Evolutionary conservation across 768 basidiomycete genomes (phyloP), one percentile per base, ranked within the genome.

Genomic region (Naganishia randhawae): DNA sequence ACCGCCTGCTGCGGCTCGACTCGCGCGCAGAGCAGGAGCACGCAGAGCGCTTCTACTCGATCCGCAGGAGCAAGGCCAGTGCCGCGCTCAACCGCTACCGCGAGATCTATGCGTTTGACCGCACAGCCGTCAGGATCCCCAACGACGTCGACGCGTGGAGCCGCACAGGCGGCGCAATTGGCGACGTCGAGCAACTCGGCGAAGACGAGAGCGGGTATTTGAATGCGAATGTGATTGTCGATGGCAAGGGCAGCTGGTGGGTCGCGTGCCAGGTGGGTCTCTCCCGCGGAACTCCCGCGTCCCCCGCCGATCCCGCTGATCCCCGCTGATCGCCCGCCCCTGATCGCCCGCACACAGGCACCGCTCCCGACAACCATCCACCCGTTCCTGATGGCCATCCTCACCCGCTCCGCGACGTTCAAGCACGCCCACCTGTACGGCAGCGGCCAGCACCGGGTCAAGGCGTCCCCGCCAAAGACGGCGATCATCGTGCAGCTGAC

Each of bases 401-500:
- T 71, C 35, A 42, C 48, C 19, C 71, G 71, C 6, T 62, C 75
- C 0, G 76, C 76, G 0, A 74, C 75, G 7, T 41, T 29, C 52
- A 72, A 74, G 16, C 75, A 72, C 19, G 25, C 41, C 66, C 32
- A 25, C 33, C 27, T 50, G 27, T 55, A 50, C 62, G 57, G 57
- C 57, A 33, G 50, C 7, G 27, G n/a, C 39, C 42, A 33, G 61
- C 50, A 33, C 51, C 52, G 14, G 33, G 7, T 53, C 66, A 10
- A 52, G 54, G 25, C 45, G 65, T 27, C n/a, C 17, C 57, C 33
- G 17, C 39, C 32, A 35, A 42, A 48, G n/a, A 31, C 62, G 17
- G 76, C 70, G 0, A 73, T 78, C 70, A 52, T 79, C 37, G 73
- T 81, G n/a, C 80, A 81, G 67, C 72, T 81, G 54, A 81, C 80